Base-by-base conservation (phyloP, 495 filamentous ascomycete genomes). In the Xylaria curta region DNA sequence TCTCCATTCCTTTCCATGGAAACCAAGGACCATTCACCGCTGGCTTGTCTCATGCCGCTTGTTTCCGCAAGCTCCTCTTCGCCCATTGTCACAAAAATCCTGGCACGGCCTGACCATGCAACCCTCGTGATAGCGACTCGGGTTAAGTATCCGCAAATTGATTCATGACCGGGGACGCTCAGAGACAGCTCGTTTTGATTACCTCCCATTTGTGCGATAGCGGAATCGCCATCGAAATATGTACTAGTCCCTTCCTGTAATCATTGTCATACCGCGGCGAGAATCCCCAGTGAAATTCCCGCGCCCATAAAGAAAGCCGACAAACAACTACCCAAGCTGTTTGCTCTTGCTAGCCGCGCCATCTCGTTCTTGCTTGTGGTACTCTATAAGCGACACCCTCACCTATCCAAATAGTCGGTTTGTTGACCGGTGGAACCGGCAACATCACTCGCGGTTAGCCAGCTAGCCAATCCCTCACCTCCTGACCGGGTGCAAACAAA, bases 221-320 rank as follows among this genome's bases (percentile, higher is more conserved):
- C 77, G 70, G 75, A 72, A 76, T 78, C 74, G 74, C 74, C 74
- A 76, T 71, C 75, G 71, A 72, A 75, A 76, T 59, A 44, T 42
- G 47, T 64, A 58, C 40, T 33, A 66, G 46, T 26, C 31, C 46
- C 46, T 46, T 26, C 51, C 49, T 38, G 7, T 51, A 1, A 47
- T 26, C 36, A 24, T 42, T 42, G 36, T 13, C 38, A 42, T 33
- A 24, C 3, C 60, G 38, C 60, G 61, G 38, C 61, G 15, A 66
- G 49, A 24, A 2, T 31, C 51, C 61, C 24, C 8, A 46, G 49
- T 58, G 36, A 49, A 58, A 59, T 49, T 21, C 17, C 59, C 24
- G 36, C 54, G 33, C 33, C 17, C 46, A 17, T 54, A 33, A 17
- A 38, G 38, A 59, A 63, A 53, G 59, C 46, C 68, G 21, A 63